These are phyloP conservation scores for Arabidopsis thaliana DNA, from an alignment of 345 rosid genomes.

Conservation along the genomic window TAIR10.1 NC_003076.8:23234501-23235000, in stretches of 20 bases:
- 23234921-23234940: constrained; percentile 94
- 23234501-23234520: constrained; percentile 89
- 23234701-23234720: no score
- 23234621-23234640: constrained; percentile 77
- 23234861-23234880: background rate
- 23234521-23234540: constrained; percentile 88
- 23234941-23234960: constrained; percentile 85
- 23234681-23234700: background rate
- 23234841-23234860: background rate
- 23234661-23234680: constrained; percentile 52
- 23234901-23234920: constrained; percentile 73
- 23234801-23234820: no score
- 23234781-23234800: no score
- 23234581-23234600: constrained; percentile 80
- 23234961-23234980: constrained; percentile 81
- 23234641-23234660: constrained; percentile 77
- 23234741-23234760: background rate
- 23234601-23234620: constrained; percentile 89
- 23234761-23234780: no score
- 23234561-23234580: constrained; percentile 95
- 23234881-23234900: constrained; percentile 74
- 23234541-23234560: constrained; percentile 86
- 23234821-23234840: no score
- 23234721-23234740: background rate
- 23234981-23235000: constrained; percentile 67